Percentiles rank a stretch among this genome's conserved stretches.
Evolutionary conservation across 345 rosid genomes (phyloP).

Genomic region (Salix caprea): DNA sequence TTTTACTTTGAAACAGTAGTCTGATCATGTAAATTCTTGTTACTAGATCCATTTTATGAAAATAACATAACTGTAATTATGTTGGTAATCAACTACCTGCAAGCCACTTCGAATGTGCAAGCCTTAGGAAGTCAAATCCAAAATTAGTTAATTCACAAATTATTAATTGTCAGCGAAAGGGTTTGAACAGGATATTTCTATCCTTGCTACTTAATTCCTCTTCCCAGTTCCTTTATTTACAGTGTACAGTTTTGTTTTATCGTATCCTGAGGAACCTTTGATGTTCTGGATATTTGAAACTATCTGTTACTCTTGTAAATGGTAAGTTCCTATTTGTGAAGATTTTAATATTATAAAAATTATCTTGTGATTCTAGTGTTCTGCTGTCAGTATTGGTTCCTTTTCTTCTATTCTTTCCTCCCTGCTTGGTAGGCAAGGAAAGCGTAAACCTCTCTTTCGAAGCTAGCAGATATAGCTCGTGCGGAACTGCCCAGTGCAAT

Average conservation of each 20-base stretch:
- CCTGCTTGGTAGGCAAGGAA: too few species aligned
- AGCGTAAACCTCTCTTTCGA: too few species aligned
- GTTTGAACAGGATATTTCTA: neutral
- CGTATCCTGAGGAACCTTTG: neutral
- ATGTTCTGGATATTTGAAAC: neutral
- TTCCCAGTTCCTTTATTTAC: neutral
- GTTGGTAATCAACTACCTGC: neutral
- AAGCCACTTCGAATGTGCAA: neutral
- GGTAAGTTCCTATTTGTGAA: neutral
- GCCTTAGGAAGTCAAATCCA: neutral
- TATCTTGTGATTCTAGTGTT: neutral
- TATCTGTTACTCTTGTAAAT: neutral
- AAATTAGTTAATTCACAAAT: neutral
- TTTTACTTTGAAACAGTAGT: neutral
- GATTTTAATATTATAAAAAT: neutral
- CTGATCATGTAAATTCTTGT: neutral
- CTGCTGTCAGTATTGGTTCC: neutral
- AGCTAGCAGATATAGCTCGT: conserved; percentile 87
- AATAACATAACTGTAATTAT: too few species aligned
- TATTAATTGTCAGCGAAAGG: neutral
- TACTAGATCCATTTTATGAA: neutral
- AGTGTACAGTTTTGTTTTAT: neutral
- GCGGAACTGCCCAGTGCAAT: conserved; percentile 91
- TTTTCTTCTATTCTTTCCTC: conserved; percentile 20
- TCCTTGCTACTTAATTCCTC: neutral